phyloP scores from a whole-genome alignment of 345 rosid species.

The Corymbia maculata region DNA sequence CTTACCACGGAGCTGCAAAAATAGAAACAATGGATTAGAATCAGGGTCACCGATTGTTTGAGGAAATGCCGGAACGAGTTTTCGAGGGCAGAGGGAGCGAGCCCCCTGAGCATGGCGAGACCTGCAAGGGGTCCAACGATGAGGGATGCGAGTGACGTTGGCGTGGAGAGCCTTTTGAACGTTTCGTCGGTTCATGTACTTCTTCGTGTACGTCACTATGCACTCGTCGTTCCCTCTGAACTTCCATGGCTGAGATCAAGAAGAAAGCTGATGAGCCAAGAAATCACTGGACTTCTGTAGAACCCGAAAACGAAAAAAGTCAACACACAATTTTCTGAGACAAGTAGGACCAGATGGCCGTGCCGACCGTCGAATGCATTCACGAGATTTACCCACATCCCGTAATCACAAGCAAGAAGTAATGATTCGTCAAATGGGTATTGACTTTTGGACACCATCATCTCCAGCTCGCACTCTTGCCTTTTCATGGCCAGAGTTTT shows the following conservation, averaged over 20 bases:
- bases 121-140: slow-evolving; percentile 55
- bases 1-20: slow-evolving; percentile 28
- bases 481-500: not conserved
- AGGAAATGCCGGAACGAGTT: not conserved
- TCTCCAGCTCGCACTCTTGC: not conserved
- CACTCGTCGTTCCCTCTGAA: slow-evolving; percentile 77
- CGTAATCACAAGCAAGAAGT: not conserved
- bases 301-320: not conserved
- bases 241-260: slow-evolving; percentile 42
- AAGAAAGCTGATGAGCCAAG: not conserved
- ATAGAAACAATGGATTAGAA: not conserved
- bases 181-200: slow-evolving; percentile 44
- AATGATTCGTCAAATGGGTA: not conserved
- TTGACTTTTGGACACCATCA: not conserved
- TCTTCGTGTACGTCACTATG: slow-evolving; percentile 30
- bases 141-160: slow-evolving; percentile 17
- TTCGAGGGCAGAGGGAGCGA: not conserved
- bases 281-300: not conserved
- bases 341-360: not conserved
- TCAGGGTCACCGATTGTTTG: not conserved
- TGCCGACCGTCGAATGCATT: not conserved
- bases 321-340: not conserved
- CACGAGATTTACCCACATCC: not conserved
- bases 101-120: not conserved
- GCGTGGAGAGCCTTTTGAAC: slow-evolving; percentile 82